Base-by-base conservation (phyloP, 1,284 basidiomycete genomes). In the Paramarasmius palmivorus region DNA sequence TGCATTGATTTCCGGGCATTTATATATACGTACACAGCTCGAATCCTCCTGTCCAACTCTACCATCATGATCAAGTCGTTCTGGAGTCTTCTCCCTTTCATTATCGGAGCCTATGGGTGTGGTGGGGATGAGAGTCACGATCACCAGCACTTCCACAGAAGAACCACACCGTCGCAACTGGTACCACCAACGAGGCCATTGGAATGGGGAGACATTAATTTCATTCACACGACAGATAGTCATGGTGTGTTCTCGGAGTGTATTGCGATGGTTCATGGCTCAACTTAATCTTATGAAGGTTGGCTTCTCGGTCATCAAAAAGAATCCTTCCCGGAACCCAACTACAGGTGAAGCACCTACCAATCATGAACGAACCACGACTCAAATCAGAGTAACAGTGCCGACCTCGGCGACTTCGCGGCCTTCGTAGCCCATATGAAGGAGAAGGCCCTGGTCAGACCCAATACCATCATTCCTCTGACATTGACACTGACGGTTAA, bases 371-470 rank as follows among this genome's bases (percentile, higher is more conserved):
- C 17, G 1, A 14, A 10, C 36, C 22, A 15, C 15, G 45, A 22
- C 20, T 9, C 29, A 39, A 20, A 40, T 17, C 4, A 22, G 14
- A 14, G 8, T n/a, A 39, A 17, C 53, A 77, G 85, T 59, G 92
- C 86, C 19, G 86, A 90, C 63, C 82, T 90, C 41, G 92, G 92
- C 7, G 86, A 90, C 57, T 91, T 93, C 65, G 78, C 88, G 25
- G 89, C 85, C 20, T 95, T 94, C 60, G 88, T 92, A 15, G 65
- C 78, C 4, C 90, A 91, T 58, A 92, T 95, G 89, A 90, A 93
- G 66, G 62, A 78, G 41, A 75, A 86, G 46, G 90, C 92, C 1
- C 54, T 74, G 44, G 80, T 82, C 58, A 41, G 78, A 34, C 26
- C 36, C 22, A 12, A 19, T 41, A 19, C 4, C 10, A 10, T 5